Evolutionary conservation across 2,329 filamentous ascomycete genomes (phyloP), one percentile per base, ranked within the genome.

Genomic region (Anthostomella pinea): DNA sequence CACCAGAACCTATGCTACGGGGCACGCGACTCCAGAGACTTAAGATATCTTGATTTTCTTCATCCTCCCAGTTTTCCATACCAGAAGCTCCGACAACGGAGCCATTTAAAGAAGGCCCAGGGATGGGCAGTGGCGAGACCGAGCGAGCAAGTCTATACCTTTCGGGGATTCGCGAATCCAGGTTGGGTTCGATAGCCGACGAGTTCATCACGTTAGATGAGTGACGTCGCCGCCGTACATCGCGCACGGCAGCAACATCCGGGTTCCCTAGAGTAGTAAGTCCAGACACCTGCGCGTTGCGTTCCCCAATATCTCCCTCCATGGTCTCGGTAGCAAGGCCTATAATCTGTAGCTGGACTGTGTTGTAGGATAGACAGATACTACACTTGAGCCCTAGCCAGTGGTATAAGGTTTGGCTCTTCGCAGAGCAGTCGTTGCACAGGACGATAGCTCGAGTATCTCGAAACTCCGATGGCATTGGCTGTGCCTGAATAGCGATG

Each of bases 361-460:
- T 86, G 53, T 86, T 86, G 53, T 84, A 86, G 3, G 81, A 85
- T 26, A 72, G 68, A 54, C 82, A 86, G 22, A 83, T 78, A 10
- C 74, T 81, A 59, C 93, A 98, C 63, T 95, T 95, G 29, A 95
- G 70, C 0, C 93, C 93, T 4, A 97, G 70, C 88, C 93, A 98
- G 64, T 98, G 93, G 58, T 94, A 98, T 19, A 78, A 76, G 15
- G 93, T 88, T 15, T 85, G 85, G 43, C 85, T 90, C 58, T 89
- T 90, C 9, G 86, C 85, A 29, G 83, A 87, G 64, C 93, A 98
- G 65, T 98, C 93, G 59, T 98, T 97, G 64, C 93, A 98, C 44
- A 90, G 79, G 32, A 97, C 79, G 46, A 90, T 78, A 10, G 89
- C 91, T 45, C 81, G 81, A 5, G 87, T 89, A 52, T 88, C 80